Evolutionary conservation across 2,329 filamentous ascomycete genomes (phyloP).

Genomic region (Cadophora sp.): DNA sequence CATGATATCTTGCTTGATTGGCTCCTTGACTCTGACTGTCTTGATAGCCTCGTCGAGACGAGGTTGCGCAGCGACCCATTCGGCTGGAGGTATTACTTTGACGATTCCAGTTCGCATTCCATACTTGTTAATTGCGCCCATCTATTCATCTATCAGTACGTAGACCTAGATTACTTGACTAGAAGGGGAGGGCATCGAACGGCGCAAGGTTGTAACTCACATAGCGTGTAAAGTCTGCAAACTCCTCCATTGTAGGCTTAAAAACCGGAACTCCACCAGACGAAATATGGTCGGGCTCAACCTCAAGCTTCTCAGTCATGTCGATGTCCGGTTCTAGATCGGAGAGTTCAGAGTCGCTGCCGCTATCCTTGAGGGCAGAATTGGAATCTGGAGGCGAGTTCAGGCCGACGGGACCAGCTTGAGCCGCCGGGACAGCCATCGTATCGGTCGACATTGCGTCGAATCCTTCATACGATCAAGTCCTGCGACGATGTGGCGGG

Average conservation of each 20-base stretch:
- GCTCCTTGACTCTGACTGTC: conserved; percentile 91
- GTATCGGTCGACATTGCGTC: conserved; percentile 41
- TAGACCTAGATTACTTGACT: neutral
- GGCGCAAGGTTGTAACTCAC: conserved; percentile 57
- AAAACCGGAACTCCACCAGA: conserved; percentile 87
- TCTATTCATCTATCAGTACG: conserved; percentile 52
- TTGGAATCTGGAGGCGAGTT: conserved; percentile 71
- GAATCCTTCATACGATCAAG: conserved; percentile 39
- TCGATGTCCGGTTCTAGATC: conserved; percentile 61
- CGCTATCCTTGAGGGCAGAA: conserved; percentile 63
- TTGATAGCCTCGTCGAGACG: conserved; percentile 86
- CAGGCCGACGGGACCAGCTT: conserved; percentile 46
- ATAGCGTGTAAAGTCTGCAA: conserved; percentile 90
- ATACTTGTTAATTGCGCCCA: conserved; percentile 85
- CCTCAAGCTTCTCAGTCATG: conserved; percentile 69
- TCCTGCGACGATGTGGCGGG: conserved; percentile 23
- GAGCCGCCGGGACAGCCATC: conserved; percentile 36
- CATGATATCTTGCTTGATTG: conserved; percentile 98
- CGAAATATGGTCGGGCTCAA: conserved; percentile 87
- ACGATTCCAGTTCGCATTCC: conserved; percentile 98
- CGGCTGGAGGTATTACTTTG: conserved; percentile 90
- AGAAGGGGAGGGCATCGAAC: neutral
- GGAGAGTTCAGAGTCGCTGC: conserved; percentile 69
- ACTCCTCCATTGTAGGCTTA: conserved; percentile 93
- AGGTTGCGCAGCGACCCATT: conserved; percentile 88